phyloP scores from a whole-genome alignment of 805 yeast genomes.

The Pichia pseudocactophila region DNA sequence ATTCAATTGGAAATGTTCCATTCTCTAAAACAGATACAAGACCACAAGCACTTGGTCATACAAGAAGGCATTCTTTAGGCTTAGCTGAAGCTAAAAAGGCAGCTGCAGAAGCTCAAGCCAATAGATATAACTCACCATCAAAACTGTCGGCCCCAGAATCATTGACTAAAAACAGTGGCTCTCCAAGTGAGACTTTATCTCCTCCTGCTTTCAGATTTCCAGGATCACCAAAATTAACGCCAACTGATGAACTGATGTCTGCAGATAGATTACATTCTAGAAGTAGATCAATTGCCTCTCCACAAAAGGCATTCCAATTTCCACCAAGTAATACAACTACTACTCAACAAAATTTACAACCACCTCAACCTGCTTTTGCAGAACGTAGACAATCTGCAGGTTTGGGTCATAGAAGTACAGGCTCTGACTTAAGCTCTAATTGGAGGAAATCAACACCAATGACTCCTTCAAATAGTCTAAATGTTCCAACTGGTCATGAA shows the following conservation, averaged over 20 bases:
- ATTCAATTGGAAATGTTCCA: slow-evolving; percentile 18
- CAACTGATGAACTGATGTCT: slow-evolving; percentile 8
- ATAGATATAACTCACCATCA: slow-evolving; percentile 38
- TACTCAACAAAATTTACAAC: slow-evolving; percentile 27
- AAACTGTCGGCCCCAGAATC: slow-evolving; percentile 14
- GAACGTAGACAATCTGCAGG: slow-evolving; percentile 22
- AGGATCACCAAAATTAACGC: slow-evolving; percentile 22
- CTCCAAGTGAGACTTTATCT: slow-evolving; percentile 8
- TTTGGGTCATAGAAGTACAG: slow-evolving; percentile 31
- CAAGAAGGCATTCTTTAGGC: slow-evolving; percentile 87
- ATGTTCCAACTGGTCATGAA: slow-evolving; percentile 14
- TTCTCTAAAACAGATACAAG: slow-evolving; percentile 16
- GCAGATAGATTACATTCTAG: slow-evolving; percentile 15
- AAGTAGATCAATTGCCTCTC: slow-evolving; percentile 26
- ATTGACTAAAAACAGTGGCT: slow-evolving; percentile 2
- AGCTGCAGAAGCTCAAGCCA: slow-evolving; percentile 86
- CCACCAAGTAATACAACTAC: slow-evolving; percentile 32
- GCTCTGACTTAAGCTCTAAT: slow-evolving; percentile 42
- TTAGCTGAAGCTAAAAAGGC: slow-evolving; percentile 89
- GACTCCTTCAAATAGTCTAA: slow-evolving; percentile 15
- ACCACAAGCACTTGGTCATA: slow-evolving; percentile 54
- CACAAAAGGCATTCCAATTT: slow-evolving; percentile 50
- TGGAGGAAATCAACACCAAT: slow-evolving; percentile 48
- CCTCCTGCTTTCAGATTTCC: slow-evolving; percentile 50
- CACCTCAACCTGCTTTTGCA: slow-evolving; percentile 46